These are phyloP conservation scores for Pezicula neosporulosa DNA, from an alignment of 2,329 filamentous ascomycete species.

Conservation along the genomic window DNA sequence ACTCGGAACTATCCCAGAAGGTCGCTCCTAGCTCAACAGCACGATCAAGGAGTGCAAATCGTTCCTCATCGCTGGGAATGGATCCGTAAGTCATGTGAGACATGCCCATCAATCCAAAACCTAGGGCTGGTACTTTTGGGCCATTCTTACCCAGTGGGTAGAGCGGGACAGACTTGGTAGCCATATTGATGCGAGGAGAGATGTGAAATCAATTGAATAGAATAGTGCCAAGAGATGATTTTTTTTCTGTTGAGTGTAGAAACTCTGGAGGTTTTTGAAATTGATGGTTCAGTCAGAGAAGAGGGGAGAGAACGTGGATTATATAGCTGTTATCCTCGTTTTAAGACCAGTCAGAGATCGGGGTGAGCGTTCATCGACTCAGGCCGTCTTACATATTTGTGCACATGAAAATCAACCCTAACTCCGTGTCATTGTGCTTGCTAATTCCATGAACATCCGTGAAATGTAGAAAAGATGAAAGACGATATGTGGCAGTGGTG, in stretches of 20 bases:
- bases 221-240: background rate
- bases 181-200: constrained; percentile 3
- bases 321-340: too few species aligned
- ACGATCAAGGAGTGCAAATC: constrained; percentile 34
- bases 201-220: background rate
- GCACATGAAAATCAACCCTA: background rate
- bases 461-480: background rate
- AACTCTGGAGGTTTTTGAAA: too few species aligned
- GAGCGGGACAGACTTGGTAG: constrained; percentile 7
- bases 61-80: constrained; percentile 27
- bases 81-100: constrained; percentile 10
- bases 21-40: constrained; percentile 32
- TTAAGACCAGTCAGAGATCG: too few species aligned
- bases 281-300: too few species aligned
- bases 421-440: background rate
- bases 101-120: constrained; percentile 29
- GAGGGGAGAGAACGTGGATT: too few species aligned
- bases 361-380: too few species aligned
- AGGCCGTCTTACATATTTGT: background rate
- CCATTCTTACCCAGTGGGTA: constrained; percentile 25
- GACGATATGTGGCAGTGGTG: too few species aligned
- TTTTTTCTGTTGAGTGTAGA: too few species aligned
- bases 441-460: background rate
- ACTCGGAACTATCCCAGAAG: constrained; percentile 25
- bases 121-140: constrained; percentile 24